A percentile compares a stretch with the other conserved stretches of the same genome.
Conservation (phyloP, 148 eudicot genomes). For the Vaccinium vitisidaea region DNA sequence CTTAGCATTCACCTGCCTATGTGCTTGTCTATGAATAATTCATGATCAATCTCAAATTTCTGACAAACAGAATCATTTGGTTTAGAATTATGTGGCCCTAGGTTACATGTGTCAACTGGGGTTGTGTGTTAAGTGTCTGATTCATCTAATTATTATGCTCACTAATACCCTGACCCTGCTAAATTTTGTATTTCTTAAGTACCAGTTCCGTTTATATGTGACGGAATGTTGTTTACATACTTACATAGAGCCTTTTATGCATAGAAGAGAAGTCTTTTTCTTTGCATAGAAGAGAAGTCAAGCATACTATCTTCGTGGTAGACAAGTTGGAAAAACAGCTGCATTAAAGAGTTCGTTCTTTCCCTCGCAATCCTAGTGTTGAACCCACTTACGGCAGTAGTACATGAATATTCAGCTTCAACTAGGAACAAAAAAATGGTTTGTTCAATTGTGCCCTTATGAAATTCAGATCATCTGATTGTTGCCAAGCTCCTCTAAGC, state of each 20-base stretch:
- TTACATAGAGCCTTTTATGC: not conserved
- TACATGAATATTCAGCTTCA: not conserved
- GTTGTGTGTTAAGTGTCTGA: not conserved
- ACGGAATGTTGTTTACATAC: not conserved
- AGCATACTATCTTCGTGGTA: not conserved
- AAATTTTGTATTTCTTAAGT: not conserved
- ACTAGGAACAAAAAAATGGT: too few species aligned
- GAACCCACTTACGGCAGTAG: not conserved
- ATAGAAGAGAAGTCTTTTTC: not conserved
- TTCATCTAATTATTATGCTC: not conserved
- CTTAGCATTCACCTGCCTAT: not conserved
- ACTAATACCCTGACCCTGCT: not conserved
- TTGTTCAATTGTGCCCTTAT: too few species aligned
- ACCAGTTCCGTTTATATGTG: not conserved
- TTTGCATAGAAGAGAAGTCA: too few species aligned
- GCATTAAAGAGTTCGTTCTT: not conserved
- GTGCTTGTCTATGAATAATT: not conserved
- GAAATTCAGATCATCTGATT: too few species aligned
- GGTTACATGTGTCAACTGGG: not conserved
- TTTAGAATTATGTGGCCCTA: constrained; percentile 10
- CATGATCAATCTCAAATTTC: not conserved
- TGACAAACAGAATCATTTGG: not conserved
- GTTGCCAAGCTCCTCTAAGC: too few species aligned
- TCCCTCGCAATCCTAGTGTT: not conserved
- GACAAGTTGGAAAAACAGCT: not conserved